phyloP scores from a whole-genome alignment of 2,329 filamentous ascomycete genomes.

The Malbranchea zuffiana region DNA sequence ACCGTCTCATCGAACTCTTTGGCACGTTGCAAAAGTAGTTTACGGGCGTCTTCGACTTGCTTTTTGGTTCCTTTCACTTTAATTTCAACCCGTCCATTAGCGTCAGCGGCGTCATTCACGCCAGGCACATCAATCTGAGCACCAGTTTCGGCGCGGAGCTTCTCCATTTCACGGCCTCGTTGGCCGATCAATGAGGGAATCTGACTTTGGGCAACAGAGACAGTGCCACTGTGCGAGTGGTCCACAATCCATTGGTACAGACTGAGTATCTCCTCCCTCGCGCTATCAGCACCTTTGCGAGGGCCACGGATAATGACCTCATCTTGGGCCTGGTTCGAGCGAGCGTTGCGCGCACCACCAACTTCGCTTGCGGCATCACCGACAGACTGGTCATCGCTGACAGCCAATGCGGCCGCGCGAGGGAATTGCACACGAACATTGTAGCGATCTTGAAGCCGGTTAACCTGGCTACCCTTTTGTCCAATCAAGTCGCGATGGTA shows the following conservation, averaged over 20 bases:
- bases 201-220: constrained; percentile 82
- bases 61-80: constrained; percentile 85
- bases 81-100: constrained; percentile 65
- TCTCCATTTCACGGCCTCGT: constrained; percentile 81
- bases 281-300: constrained; percentile 83
- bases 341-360: constrained; percentile 47
- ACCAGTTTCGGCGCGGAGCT: constrained; percentile 70
- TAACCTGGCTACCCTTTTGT: constrained; percentile 74
- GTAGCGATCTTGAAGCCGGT: constrained; percentile 84
- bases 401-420: constrained; percentile 45
- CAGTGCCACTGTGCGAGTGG: constrained; percentile 66
- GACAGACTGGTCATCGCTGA: constrained; percentile 57
- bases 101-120: constrained; percentile 56
- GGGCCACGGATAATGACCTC: constrained; percentile 87
- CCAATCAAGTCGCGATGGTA: constrained; percentile 93
- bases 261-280: constrained; percentile 80
- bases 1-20: constrained; percentile 85
- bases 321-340: constrained; percentile 65
- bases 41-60: constrained; percentile 84
- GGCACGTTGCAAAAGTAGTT: constrained; percentile 75
- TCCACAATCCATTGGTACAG: constrained; percentile 84
- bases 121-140: constrained; percentile 88
- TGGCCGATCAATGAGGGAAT: constrained; percentile 89
- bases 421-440: constrained; percentile 95
- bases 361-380: constrained; percentile 59